A percentile compares a stretch with the other conserved stretches of the same genome.
Conservation (phyloP, 176 grass and related monocot species). For the Ananas comosus region DNA sequence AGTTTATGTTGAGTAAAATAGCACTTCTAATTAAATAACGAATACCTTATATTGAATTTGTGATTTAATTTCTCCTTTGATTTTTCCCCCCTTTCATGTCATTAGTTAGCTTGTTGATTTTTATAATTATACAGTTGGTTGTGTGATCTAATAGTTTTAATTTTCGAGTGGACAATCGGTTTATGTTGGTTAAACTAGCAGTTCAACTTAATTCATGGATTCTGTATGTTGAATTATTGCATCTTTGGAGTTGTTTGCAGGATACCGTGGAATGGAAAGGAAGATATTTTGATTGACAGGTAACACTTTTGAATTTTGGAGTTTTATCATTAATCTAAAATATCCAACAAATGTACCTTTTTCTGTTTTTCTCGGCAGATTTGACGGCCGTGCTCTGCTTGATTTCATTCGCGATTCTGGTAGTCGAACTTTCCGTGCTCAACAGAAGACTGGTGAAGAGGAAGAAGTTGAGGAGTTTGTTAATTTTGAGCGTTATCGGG, state of each 20-base stretch:
- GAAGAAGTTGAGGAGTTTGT: constrained; percentile 99
- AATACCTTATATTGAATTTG: too few species aligned
- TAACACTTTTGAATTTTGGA: constrained; percentile 18
- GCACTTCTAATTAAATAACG: too few species aligned
- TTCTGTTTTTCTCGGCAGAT: constrained; percentile 41
- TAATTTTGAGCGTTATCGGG: constrained; percentile 99
- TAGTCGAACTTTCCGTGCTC: constrained; percentile 46
- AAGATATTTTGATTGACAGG: constrained; percentile 97
- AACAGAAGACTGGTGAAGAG: constrained; percentile 87
- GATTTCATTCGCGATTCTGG: constrained; percentile 84
- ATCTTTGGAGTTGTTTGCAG: constrained; percentile 25
- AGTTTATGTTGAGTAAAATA: too few species aligned
- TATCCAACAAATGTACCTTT: constrained; percentile 17
- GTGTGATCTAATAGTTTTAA: too few species aligned
- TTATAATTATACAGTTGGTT: too few species aligned
- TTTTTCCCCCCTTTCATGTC: too few species aligned
- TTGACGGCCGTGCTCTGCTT: constrained; percentile 93
- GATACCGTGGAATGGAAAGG: constrained; percentile 96
- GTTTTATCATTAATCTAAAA: constrained; percentile 10
- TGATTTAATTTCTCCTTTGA: too few species aligned
- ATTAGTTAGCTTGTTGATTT: too few species aligned
- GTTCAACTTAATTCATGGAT: background rate
- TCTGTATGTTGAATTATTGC: background rate
- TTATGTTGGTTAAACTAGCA: too few species aligned
- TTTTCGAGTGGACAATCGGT: background rate